Evolutionary conservation across 2,329 filamentous ascomycete species (phyloP).

Genomic region (Aspergillus uvarum): DNA sequence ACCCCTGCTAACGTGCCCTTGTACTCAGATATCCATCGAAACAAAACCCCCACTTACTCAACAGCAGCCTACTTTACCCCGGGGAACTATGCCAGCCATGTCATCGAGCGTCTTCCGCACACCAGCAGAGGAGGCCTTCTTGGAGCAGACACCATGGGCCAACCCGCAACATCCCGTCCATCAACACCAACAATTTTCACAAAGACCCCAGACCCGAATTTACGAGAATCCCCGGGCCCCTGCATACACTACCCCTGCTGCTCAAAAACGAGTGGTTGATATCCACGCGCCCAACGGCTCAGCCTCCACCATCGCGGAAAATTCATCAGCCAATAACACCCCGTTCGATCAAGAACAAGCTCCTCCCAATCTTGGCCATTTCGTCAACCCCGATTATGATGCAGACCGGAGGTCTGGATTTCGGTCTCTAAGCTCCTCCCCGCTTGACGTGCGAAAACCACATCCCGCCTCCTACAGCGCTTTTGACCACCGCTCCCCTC

Average conservation of each 20-base stretch:
- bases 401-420: slow-evolving; percentile 36
- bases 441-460: slow-evolving; percentile 41
- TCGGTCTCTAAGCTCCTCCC: slow-evolving; percentile 40
- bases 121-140: slow-evolving; percentile 77
- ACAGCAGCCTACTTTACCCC: slow-evolving; percentile 30
- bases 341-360: slow-evolving; percentile 40
- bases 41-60: slow-evolving; percentile 24
- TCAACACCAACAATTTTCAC: slow-evolving; percentile 48
- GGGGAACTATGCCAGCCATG: slow-evolving; percentile 34
- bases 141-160: slow-evolving; percentile 88
- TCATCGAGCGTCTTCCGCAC: slow-evolving; percentile 39
- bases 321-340: slow-evolving; percentile 46
- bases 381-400: slow-evolving; percentile 36
- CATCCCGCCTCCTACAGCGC: slow-evolving; percentile 28
- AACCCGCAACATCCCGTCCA: slow-evolving; percentile 80
- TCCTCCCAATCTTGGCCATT: slow-evolving; percentile 24
- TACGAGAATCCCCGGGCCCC: slow-evolving; percentile 37
- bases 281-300: slow-evolving; percentile 46
- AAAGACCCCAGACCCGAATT: slow-evolving; percentile 32
- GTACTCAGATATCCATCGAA: slow-evolving; percentile 32
- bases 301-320: slow-evolving; percentile 48
- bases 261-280: slow-evolving; percentile 46
- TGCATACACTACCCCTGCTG: slow-evolving; percentile 44
- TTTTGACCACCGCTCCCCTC: slow-evolving; percentile 30
- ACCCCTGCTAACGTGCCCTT: not conserved